Conservation (phyloP, 768 basidiomycete species). For the Lyophyllum semitale region DNA sequence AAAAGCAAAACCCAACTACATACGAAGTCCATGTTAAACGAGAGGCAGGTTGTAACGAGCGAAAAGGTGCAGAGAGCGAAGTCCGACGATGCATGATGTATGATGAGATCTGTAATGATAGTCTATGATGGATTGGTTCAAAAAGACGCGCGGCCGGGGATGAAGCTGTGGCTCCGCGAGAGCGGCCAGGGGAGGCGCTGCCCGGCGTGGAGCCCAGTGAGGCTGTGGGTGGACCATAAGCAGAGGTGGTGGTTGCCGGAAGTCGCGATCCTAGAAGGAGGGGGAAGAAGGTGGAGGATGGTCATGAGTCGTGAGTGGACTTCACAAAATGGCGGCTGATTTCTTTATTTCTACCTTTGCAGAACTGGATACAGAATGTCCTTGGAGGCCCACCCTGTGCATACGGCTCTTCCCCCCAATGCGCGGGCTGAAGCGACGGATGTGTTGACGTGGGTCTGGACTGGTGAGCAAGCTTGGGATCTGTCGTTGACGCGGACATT, state of each 20-base stretch:
- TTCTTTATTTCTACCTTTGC: no score
- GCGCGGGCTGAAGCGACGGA: conserved; percentile 73
- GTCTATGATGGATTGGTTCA: conserved; percentile 87
- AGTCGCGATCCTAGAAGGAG: conserved; percentile 26
- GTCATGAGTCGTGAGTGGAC: no score
- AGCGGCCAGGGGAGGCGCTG: conserved; percentile 21
- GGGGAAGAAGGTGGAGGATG: conserved; percentile 35
- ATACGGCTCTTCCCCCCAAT: conserved; percentile 54
- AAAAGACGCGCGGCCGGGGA: conserved; percentile 49
- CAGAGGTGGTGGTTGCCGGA: conserved; percentile 47
- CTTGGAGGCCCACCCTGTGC: conserved; percentile 78
- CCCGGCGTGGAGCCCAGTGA: conserved; percentile 26
- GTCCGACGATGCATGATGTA: conserved; percentile 19
- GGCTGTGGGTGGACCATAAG: conserved; percentile 70
- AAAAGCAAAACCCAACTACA: conserved; percentile 13
- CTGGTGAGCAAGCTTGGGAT: conserved; percentile 42
- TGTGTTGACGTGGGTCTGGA: conserved; percentile 78
- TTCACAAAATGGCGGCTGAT: no score
- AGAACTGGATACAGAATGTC: conserved; percentile 79
- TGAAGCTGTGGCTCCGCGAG: conserved; percentile 69
- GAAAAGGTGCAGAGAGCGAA: conserved; percentile 12
- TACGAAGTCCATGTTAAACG: conserved; percentile 16
- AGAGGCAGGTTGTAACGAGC: conserved; percentile 12
- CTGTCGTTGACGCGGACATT: neutral
- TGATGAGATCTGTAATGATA: conserved; percentile 8